Evolutionary conservation across 2,329 filamentous ascomycete species (phyloP).

Genomic region (Fusarium brachygibbosum): DNA sequence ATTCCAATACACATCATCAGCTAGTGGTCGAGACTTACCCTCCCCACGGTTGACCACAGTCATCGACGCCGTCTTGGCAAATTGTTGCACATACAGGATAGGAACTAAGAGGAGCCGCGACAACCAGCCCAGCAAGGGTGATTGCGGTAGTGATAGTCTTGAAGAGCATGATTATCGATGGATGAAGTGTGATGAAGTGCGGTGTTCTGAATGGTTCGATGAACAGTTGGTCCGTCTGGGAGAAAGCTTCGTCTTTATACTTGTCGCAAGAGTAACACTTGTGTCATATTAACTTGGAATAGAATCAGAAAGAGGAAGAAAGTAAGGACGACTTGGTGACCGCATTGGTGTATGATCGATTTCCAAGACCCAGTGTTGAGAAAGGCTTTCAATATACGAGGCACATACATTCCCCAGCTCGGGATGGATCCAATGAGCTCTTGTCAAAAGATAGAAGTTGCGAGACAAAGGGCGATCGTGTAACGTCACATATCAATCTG

Average conservation of each 20-base stretch:
- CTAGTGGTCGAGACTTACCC: constrained; percentile 38
- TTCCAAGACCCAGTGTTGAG: background rate
- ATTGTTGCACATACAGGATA: constrained; percentile 25
- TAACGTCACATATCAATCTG: background rate
- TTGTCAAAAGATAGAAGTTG: background rate
- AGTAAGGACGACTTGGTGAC: background rate
- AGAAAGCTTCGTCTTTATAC: constrained; percentile 18
- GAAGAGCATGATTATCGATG: constrained; percentile 25
- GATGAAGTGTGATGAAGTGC: background rate
- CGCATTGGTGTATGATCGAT: background rate
- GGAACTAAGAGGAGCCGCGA: constrained; percentile 13
- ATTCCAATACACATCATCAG: background rate
- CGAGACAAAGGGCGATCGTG: constrained; percentile 1
- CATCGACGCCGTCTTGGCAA: constrained; percentile 50
- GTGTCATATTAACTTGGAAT: background rate
- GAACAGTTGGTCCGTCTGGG: background rate
- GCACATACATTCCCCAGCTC: constrained; percentile 15
- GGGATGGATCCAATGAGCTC: background rate
- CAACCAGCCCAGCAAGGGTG: constrained; percentile 24
- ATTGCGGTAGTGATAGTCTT: constrained; percentile 17
- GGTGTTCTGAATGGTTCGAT: background rate
- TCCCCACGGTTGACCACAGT: constrained; percentile 49
- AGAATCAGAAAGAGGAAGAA: background rate
- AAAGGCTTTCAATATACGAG: constrained; percentile 6
- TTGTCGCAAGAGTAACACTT: background rate